These are phyloP conservation scores for Daldinia sp. DNA, from an alignment of 2,329 filamentous ascomycete species.

Conservation along the genomic window DNA sequence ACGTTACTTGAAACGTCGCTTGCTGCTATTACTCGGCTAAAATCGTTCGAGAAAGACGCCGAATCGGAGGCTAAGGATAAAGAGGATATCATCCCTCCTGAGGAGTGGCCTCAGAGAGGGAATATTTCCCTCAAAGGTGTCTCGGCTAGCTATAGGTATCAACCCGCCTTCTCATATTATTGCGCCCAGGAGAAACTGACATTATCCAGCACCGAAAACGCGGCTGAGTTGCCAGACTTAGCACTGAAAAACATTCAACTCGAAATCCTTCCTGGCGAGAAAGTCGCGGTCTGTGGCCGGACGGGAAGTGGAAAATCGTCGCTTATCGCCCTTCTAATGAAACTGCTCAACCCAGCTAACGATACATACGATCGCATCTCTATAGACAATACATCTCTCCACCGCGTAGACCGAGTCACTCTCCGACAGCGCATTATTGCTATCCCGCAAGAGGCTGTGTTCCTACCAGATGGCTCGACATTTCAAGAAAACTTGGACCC, in stretches of 20 bases:
- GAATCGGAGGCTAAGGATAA: constrained; percentile 37
- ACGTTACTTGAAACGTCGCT: constrained; percentile 47
- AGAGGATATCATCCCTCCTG: constrained; percentile 39
- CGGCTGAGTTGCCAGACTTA: constrained; percentile 24
- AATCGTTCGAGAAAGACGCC: constrained; percentile 39
- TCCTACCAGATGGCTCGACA: constrained; percentile 50
- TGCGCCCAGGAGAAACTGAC: constrained; percentile 1
- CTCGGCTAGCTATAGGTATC: constrained; percentile 43
- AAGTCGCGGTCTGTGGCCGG: constrained; percentile 47
- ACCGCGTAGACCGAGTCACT: constrained; percentile 45
- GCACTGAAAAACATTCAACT: constrained; percentile 45
- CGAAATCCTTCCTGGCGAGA: constrained; percentile 44
- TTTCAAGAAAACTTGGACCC: constrained; percentile 49
- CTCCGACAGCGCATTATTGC: constrained; percentile 53
- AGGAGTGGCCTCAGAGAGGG: constrained; percentile 45
- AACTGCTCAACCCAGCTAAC: constrained; percentile 48
- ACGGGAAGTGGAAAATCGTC: constrained; percentile 53
- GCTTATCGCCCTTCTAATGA: constrained; percentile 51
- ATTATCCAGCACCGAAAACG: neutral
- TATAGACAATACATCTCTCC: constrained; percentile 48
- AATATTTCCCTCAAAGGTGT: constrained; percentile 39
- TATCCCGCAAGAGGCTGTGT: constrained; percentile 55
- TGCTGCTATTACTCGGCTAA: constrained; percentile 45
- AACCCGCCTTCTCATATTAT: neutral
- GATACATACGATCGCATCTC: constrained; percentile 38